Base-by-base conservation (phyloP, 257 asterid genomes). In the Gentiana dahurica region DNA sequence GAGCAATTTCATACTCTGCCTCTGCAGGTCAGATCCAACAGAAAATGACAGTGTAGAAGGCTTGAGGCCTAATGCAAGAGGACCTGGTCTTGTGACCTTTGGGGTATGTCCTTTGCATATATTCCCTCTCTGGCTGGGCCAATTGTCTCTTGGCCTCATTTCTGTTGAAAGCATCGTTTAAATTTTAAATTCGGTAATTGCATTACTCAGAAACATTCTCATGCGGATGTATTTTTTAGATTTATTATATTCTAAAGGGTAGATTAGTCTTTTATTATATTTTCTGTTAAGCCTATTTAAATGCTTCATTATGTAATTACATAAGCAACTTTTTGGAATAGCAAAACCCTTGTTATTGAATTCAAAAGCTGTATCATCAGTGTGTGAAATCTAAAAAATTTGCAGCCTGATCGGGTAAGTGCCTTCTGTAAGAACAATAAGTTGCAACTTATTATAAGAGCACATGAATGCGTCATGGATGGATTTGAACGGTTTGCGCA, bases 401-500 rank as follows among this genome's bases (percentile, higher is more conserved):
- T 77, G 79, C 93, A 92, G 99, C 99, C 99, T 63, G 99, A 92
- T 70, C 88, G 97, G 24, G 99, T 92, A 51, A 75, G 95, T 10
- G 99, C 89, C 4, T 92, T 92, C 78, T 92, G 99, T 70, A 92
- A 86, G 85, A 85, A 61, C 77, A 92, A 92, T 78, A 92, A 84
- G 73, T 68, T 92, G 63, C 95, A 80, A 61, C 87, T 92, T 49
- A 92, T 92, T 65, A 86, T 88, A 65, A 80, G 99, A 82, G 99
- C 99, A 49, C 99, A 92, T 38, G 99, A 92, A 66, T 92, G 99
- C 47, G 99, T 92, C 49, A 92, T 92, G 99, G 99, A 92, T 74
- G 99, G 99, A 59, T 92, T 92, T 33, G 99, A 92, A 68, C 79
- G 97, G 49, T 92, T 92, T 63, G 99, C 99, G 58, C 97, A 92